Percentiles rank a stretch among this genome's conserved stretches.
phyloP scores from a whole-genome alignment of 305 asterid genomes.

The Fraxinus nigra region DNA sequence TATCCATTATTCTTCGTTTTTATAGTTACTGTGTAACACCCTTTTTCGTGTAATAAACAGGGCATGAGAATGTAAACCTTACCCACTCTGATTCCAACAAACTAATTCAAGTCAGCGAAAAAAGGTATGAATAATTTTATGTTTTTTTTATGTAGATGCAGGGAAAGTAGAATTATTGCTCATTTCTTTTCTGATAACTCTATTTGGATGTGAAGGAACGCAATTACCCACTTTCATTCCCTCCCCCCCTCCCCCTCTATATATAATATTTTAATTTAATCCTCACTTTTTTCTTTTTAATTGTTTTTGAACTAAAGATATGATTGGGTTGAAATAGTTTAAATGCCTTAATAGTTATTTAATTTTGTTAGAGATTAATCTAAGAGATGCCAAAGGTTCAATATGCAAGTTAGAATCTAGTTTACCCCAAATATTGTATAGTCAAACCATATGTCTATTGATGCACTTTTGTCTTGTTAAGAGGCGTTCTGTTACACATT shows the following conservation, averaged over 20 bases:
- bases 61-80: slow-evolving; percentile 32
- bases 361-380: not conserved
- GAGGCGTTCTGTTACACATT: not conserved
- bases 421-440: not conserved
- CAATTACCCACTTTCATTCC: not conserved
- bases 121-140: slow-evolving; percentile 45
- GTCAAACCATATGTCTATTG: not conserved
- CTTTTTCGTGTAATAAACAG: slow-evolving; percentile 27
- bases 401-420: not conserved
- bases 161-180: slow-evolving; percentile 2
- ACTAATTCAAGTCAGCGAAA: slow-evolving; percentile 45
- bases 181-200: not conserved
- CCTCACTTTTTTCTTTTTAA: not conserved
- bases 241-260: not conserved
- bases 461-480: not conserved
- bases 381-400: not conserved
- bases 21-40: slow-evolving; percentile 9
- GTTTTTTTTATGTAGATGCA: slow-evolving; percentile 10
- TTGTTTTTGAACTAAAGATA: not conserved
- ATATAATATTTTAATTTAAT: not conserved
- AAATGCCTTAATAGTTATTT: not conserved
- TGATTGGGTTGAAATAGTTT: not conserved
- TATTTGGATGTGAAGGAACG: not conserved
- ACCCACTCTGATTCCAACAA: slow-evolving; percentile 28
- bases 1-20: slow-evolving; percentile 9